Evolutionary conservation across 2,329 filamentous ascomycete genomes (phyloP).

Genomic region (Blastomyces emzantsi): DNA sequence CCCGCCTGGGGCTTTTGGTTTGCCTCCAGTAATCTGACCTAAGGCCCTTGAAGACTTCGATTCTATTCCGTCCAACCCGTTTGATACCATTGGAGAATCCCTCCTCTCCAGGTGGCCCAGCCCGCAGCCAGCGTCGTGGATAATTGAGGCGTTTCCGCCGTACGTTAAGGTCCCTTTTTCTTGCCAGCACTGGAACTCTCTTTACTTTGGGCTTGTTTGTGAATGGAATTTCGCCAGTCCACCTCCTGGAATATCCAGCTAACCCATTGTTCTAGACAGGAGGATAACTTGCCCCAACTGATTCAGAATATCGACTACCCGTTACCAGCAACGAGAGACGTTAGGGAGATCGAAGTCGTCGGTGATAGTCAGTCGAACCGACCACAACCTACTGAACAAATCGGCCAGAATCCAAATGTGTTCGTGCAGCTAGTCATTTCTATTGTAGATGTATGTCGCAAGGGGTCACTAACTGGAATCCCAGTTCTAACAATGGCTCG

Average conservation of each 20-base stretch:
- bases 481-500: not conserved
- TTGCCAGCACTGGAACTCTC: not conserved
- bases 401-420: not conserved
- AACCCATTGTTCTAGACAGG: not conserved
- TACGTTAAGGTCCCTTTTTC: not conserved
- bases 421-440: not conserved
- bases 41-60: not conserved
- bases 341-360: not conserved
- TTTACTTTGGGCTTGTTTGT: not conserved
- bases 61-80: not conserved
- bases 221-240: not conserved
- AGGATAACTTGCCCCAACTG: not conserved
- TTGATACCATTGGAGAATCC: not conserved
- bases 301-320: not conserved
- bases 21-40: not conserved
- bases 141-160: not conserved
- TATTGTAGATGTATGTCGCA: not conserved
- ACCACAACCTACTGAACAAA: not conserved
- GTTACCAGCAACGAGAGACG: not conserved
- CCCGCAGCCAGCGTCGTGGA: not conserved
- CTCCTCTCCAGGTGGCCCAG: not conserved
- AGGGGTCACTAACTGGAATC: not conserved
- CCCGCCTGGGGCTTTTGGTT: not conserved
- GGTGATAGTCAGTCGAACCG: not conserved
- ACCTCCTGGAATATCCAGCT: not conserved